Conservation (phyloP, 2,329 filamentous ascomycete species). For the Cordyceps cateniannulata region DNA sequence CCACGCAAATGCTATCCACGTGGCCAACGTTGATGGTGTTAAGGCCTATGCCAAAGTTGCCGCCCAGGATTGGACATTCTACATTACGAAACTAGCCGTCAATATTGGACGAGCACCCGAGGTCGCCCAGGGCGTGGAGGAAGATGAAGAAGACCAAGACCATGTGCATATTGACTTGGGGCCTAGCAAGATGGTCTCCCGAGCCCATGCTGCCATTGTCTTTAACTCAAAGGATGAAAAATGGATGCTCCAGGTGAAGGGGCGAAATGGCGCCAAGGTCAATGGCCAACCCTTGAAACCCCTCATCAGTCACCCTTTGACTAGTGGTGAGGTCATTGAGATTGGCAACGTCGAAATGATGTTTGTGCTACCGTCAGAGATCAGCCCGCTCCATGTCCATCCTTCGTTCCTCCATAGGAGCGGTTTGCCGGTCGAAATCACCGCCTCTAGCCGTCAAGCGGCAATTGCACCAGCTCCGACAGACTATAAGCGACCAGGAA, state of each 20-base stretch:
- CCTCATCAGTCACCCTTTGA: conserved; percentile 58
- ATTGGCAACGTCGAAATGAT: conserved; percentile 96
- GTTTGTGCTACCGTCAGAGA: conserved; percentile 82
- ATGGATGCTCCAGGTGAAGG: conserved; percentile 84
- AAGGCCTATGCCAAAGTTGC: conserved; percentile 78
- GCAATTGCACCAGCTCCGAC: conserved; percentile 54
- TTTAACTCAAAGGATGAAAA: conserved; percentile 62
- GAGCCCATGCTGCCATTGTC: conserved; percentile 67
- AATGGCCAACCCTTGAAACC: conserved; percentile 67
- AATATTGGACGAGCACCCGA: conserved; percentile 69
- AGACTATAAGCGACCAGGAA: conserved; percentile 54
- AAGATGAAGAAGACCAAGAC: conserved; percentile 39
- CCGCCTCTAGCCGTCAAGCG: conserved; percentile 32
- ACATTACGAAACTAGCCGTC: conserved; percentile 67
- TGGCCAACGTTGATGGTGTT: conserved; percentile 54
- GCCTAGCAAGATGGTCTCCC: conserved; percentile 74
- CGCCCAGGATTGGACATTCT: conserved; percentile 78
- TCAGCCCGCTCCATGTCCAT: conserved; percentile 60
- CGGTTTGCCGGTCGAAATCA: conserved; percentile 36
- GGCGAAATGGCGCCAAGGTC: conserved; percentile 83
- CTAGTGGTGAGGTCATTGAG: conserved; percentile 85
- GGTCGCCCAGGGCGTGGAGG: conserved; percentile 32
- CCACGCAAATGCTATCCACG: conserved; percentile 58
- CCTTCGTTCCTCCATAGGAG: conserved; percentile 64
- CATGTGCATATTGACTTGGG: conserved; percentile 82